A percentile compares a stretch with the other conserved stretches of the same genome.
These are phyloP conservation scores for Penicillium canariense DNA, from an alignment of 495 filamentous ascomycete genomes.

Conservation along the genomic window DNA sequence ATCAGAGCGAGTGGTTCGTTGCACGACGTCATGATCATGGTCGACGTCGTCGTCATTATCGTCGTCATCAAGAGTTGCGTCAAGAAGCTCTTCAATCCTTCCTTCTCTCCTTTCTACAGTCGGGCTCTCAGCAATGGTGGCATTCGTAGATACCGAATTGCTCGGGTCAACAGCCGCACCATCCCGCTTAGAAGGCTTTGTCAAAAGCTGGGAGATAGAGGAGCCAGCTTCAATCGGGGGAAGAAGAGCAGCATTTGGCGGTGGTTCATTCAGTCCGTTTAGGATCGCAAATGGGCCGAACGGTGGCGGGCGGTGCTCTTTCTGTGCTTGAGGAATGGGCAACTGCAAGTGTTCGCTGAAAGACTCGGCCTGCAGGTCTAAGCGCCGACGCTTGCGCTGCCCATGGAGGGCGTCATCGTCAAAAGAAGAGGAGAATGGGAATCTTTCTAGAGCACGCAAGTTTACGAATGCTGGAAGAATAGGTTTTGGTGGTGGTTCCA, in stretches of 20 bases:
- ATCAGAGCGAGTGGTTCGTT: constrained; percentile 11
- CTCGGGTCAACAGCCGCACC: constrained; percentile 23
- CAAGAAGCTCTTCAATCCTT: constrained; percentile 39
- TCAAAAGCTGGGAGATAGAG: constrained; percentile 41
- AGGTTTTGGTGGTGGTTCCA: constrained; percentile 40
- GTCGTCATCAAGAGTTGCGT: constrained; percentile 29
- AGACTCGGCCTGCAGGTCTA: constrained; percentile 43
- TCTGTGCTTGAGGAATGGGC: constrained; percentile 46
- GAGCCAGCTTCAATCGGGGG: constrained; percentile 63
- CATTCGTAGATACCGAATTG: constrained; percentile 19
- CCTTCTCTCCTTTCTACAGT: constrained; percentile 34
- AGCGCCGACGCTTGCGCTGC: constrained; percentile 40
- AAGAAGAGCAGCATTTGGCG: constrained; percentile 68
- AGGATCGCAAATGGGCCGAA: constrained; percentile 62
- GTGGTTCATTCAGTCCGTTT: constrained; percentile 72
- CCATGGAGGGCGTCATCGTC: constrained; percentile 39
- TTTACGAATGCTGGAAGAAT: constrained; percentile 50
- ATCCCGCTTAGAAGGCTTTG: constrained; percentile 33
- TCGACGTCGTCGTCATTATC: constrained; percentile 14
- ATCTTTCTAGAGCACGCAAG: constrained; percentile 44
- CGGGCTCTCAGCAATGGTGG: constrained; percentile 25
- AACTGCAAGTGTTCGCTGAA: constrained; percentile 52
- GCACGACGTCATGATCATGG: constrained; percentile 11
- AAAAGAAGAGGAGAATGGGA: constrained; percentile 43
- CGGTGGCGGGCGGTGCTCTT: constrained; percentile 47